Evolutionary conservation across 148 eudicot genomes (phyloP).

Genomic region (Gaultheria prostrata): DNA sequence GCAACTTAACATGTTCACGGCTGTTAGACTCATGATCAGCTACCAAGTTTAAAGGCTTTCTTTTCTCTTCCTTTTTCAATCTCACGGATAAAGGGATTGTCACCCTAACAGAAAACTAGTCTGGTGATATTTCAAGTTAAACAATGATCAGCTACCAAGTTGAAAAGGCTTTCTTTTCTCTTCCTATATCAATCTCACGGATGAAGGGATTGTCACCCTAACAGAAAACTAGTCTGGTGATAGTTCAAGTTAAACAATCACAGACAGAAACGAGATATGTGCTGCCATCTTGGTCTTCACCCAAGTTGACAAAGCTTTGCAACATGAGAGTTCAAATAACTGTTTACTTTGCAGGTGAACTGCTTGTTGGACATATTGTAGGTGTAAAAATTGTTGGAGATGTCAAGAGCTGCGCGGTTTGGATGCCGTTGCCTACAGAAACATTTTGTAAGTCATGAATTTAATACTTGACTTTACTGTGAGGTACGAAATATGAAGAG

Average conservation of each 20-base stretch:
- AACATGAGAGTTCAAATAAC: background rate
- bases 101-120: background rate
- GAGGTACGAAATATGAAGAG: background rate
- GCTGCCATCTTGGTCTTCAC: background rate
- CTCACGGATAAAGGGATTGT: background rate
- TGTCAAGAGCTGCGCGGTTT: background rate
- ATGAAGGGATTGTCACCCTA: background rate
- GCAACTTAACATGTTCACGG: background rate
- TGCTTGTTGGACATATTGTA: background rate
- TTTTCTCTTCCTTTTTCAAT: background rate
- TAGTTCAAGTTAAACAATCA: background rate
- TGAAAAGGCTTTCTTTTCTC: no score
- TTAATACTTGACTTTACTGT: background rate
- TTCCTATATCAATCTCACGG: no score
- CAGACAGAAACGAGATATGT: background rate
- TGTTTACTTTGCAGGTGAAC: background rate
- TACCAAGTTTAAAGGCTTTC: slow-evolving; percentile 3
- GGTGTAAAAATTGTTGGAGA: slow-evolving; percentile 3
- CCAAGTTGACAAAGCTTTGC: background rate
- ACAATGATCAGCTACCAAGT: no score
- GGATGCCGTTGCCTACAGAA: slow-evolving; percentile 12
- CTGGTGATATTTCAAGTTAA: background rate
- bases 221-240: background rate
- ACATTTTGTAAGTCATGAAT: background rate
- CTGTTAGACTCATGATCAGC: background rate